Percentiles rank a stretch among this genome's conserved stretches.
These are phyloP conservation scores for Panaeolus cyanescens DNA, from an alignment of 768 basidiomycete genomes.

Conservation along the genomic window DNA sequence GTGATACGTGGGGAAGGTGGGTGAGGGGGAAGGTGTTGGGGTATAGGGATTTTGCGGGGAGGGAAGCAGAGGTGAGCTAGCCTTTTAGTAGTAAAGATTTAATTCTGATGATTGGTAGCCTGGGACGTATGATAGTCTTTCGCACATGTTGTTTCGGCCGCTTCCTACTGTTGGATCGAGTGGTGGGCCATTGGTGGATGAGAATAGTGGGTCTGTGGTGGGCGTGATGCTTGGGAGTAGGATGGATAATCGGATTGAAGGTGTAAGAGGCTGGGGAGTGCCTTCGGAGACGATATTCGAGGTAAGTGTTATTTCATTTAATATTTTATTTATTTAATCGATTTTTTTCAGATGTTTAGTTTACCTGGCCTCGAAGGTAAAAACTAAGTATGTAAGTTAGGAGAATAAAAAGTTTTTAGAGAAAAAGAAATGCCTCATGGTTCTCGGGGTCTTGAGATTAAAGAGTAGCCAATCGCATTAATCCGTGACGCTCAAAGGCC, in stretches of 20 bases:
- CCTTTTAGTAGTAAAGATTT: not conserved
- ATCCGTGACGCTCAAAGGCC: constrained; percentile 46
- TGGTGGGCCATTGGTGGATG: constrained; percentile 69
- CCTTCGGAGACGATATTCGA: constrained; percentile 66
- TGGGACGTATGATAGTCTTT: constrained; percentile 68
- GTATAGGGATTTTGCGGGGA: constrained; percentile 61
- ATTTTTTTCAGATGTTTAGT: constrained; percentile 48
- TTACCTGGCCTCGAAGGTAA: constrained; percentile 46
- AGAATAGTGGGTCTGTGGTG: constrained; percentile 61
- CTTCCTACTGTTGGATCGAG: constrained; percentile 66
- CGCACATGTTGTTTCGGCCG: constrained; percentile 54
- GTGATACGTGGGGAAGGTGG: constrained; percentile 60
- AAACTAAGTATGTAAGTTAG: constrained; percentile 14
- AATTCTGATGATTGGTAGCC: constrained; percentile 36
- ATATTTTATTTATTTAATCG: not conserved
- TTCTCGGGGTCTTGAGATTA: constrained; percentile 28
- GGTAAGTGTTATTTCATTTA: constrained; percentile 31
- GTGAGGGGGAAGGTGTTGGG: constrained; percentile 50
- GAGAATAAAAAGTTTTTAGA: not conserved
- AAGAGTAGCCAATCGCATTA: constrained; percentile 46
- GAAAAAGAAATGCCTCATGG: constrained; percentile 30
- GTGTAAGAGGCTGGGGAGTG: constrained; percentile 60
- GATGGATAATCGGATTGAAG: constrained; percentile 57
- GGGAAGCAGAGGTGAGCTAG: constrained; percentile 50
- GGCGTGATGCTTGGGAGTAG: constrained; percentile 64